Evolutionary conservation across 2,329 filamentous ascomycete genomes (phyloP).

Genomic region (Endocalyx cinctus): DNA sequence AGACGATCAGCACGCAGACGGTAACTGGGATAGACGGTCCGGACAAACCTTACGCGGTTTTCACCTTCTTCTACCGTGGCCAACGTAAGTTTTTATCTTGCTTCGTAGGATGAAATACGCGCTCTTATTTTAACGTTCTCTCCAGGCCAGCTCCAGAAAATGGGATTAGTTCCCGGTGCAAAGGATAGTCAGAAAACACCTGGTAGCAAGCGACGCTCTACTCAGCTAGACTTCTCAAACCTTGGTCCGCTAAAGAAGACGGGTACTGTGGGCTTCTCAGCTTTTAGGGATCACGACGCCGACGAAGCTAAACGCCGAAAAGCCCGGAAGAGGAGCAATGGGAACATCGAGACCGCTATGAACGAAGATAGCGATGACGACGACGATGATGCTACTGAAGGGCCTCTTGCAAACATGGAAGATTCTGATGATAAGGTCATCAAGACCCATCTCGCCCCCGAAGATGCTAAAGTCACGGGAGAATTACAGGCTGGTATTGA

Average conservation of each 20-base stretch:
- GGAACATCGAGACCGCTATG: conserved; percentile 52
- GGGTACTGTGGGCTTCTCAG: conserved; percentile 86
- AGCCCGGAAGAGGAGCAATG: conserved; percentile 58
- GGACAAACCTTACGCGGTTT: conserved; percentile 92
- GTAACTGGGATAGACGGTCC: conserved; percentile 97
- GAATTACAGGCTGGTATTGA: conserved; percentile 78
- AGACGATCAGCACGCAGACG: conserved; percentile 96
- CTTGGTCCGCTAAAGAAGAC: conserved; percentile 78
- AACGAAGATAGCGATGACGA: conserved; percentile 72
- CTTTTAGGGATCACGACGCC: conserved; percentile 70
- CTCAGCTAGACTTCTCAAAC: conserved; percentile 78
- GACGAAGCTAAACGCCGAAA: conserved; percentile 54
- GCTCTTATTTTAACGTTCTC: conserved; percentile 14
- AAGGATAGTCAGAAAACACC: conserved; percentile 60
- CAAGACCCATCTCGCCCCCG: conserved; percentile 57
- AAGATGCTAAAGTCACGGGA: conserved; percentile 67
- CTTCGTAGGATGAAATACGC: too few species aligned
- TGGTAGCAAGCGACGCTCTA: conserved; percentile 71
- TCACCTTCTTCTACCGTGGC: conserved; percentile 96
- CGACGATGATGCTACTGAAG: conserved; percentile 62
- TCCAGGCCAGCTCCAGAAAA: conserved; percentile 88
- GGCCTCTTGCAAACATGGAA: conserved; percentile 60
- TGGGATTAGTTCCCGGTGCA: conserved; percentile 74
- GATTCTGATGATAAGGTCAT: conserved; percentile 60
- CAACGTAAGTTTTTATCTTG: conserved; percentile 68